phyloP scores from a whole-genome alignment of 345 rosid genomes.

The Eutrema japonicum region DNA sequence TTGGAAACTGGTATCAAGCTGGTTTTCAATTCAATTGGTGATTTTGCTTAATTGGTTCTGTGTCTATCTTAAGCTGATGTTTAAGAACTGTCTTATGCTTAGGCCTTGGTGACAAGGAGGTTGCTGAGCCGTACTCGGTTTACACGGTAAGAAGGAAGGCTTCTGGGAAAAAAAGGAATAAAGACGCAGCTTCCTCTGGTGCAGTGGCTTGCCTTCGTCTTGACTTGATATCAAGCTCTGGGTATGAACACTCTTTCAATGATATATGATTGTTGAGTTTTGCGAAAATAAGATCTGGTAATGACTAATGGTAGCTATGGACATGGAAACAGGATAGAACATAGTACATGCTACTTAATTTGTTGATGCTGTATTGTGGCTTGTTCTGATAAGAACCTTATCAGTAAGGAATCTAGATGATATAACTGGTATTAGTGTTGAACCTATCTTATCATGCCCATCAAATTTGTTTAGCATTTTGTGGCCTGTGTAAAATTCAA shows the following conservation, averaged over 20 bases:
- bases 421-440: constrained; percentile 10
- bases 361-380: background rate
- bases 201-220: constrained; percentile 42
- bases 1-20: constrained; percentile 13
- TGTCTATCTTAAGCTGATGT: constrained; percentile 19
- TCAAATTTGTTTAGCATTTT: constrained; percentile 13
- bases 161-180: constrained; percentile 46
- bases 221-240: constrained; percentile 20
- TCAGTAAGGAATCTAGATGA: background rate
- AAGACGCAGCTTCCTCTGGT: constrained; percentile 44
- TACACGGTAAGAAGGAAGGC: constrained; percentile 46
- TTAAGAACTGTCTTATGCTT: constrained; percentile 17
- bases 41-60: background rate
- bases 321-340: constrained; percentile 19
- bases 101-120: constrained; percentile 37
- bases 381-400: background rate
- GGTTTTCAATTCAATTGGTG: background rate
- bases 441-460: background rate
- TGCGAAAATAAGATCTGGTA: background rate
- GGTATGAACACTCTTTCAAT: constrained; percentile 39
- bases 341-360: background rate
- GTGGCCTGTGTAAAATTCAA: constrained; percentile 1
- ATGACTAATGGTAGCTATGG: constrained; percentile 25
- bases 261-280: constrained; percentile 2
- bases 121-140: constrained; percentile 49